A percentile compares a stretch with the other conserved stretches of the same genome.
Conservation (phyloP, 2,329 filamentous ascomycete genomes). For the Beauveria caledonica region DNA sequence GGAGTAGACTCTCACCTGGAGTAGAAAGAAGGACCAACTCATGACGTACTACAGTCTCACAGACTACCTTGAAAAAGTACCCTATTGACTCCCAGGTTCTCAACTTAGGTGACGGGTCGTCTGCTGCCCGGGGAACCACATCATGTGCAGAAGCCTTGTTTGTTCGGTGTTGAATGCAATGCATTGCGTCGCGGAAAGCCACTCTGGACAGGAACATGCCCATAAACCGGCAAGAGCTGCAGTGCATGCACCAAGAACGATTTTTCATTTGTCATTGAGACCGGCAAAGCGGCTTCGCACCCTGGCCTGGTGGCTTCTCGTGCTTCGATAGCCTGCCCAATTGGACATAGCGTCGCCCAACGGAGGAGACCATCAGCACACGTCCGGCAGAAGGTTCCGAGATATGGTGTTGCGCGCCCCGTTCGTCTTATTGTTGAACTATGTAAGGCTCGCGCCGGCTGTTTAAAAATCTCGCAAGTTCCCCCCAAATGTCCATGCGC, state of each 20-base stretch:
- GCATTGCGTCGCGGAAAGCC: neutral
- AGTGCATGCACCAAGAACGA: neutral
- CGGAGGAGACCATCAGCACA: neutral
- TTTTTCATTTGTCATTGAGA: neutral
- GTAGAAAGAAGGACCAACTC: no score
- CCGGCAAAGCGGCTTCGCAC: neutral
- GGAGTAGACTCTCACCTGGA: no score
- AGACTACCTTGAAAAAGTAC: no score
- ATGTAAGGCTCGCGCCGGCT: neutral
- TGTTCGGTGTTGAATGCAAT: no score
- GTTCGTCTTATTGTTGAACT: neutral
- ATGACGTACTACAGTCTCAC: no score
- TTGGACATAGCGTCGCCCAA: neutral
- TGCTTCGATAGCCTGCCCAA: neutral
- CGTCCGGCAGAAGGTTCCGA: constrained; percentile 1
- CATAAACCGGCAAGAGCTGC: neutral
- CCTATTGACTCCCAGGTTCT: no score
- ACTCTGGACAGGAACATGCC: neutral
- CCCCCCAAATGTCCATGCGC: neutral
- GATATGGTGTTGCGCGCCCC: neutral
- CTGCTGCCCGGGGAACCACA: neutral
- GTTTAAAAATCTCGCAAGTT: neutral
- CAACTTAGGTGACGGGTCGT: neutral
- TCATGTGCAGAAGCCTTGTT: no score
- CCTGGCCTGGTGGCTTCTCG: neutral